phyloP scores from a whole-genome alignment of 768 basidiomycete species.

The Harrya chromipes region DNA sequence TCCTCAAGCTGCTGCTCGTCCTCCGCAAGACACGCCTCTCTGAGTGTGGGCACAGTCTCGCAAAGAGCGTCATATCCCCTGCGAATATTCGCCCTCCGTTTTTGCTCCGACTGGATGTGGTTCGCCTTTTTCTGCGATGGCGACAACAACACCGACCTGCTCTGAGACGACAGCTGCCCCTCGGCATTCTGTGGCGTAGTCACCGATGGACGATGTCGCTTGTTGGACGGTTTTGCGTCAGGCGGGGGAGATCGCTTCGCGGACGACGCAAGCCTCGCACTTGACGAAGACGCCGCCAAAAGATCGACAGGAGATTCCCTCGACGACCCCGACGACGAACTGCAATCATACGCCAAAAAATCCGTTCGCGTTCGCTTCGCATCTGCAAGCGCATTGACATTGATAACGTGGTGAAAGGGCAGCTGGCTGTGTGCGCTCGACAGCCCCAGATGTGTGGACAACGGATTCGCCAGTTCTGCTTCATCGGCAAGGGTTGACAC shows the following conservation, averaged over 20 bases:
- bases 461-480: slow-evolving; percentile 1
- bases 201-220: slow-evolving; percentile 30
- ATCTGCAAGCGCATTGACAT: slow-evolving; percentile 4
- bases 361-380: slow-evolving; percentile 8
- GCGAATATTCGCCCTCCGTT: slow-evolving; percentile 87
- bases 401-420: slow-evolving; percentile 17
- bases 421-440: slow-evolving; percentile 14
- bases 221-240: slow-evolving; percentile 27
- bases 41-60: slow-evolving; percentile 74
- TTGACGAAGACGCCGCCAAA: slow-evolving; percentile 14
- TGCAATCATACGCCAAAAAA: slow-evolving; percentile 10
- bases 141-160: slow-evolving; percentile 49
- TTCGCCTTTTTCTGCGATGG: slow-evolving; percentile 90
- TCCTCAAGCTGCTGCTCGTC: slow-evolving; percentile 48
- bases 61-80: slow-evolving; percentile 87
- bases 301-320: slow-evolving; percentile 25
- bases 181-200: slow-evolving; percentile 14
- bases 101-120: slow-evolving; percentile 93
- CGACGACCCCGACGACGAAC: slow-evolving; percentile 28
- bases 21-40: slow-evolving; percentile 76
- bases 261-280: slow-evolving; percentile 12
- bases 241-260: slow-evolving; percentile 27
- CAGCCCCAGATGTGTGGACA: slow-evolving; percentile 2
- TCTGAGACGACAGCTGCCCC: slow-evolving; percentile 10
- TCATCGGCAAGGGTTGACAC: slow-evolving; percentile 7